phyloP scores from a whole-genome alignment of 2,329 filamentous ascomycete species.

The Penicillium italicum region DNA sequence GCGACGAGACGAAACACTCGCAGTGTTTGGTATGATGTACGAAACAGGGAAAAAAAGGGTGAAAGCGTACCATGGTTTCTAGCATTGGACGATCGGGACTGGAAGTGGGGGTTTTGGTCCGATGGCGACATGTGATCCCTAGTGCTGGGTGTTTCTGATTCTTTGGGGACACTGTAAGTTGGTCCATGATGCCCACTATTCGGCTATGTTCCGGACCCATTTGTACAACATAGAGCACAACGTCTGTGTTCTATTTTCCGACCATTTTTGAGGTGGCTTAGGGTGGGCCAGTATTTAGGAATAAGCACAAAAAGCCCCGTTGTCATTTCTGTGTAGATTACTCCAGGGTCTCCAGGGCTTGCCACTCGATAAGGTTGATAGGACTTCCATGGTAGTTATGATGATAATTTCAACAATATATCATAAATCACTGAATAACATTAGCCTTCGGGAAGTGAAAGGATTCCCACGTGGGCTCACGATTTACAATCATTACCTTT shows the following conservation, averaged over 20 bases:
- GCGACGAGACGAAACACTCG: background rate
- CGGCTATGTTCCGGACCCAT: background rate
- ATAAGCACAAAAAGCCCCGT: background rate
- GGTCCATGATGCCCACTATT: background rate
- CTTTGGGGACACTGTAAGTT: background rate
- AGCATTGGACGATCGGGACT: slow-evolving; percentile 1
- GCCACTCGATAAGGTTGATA: slow-evolving; percentile 2
- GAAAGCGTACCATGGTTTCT: background rate
- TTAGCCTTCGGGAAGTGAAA: background rate
- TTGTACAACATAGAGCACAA: background rate
- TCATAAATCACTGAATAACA: background rate
- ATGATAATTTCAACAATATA: background rate
- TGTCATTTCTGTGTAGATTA: background rate
- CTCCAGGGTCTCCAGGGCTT: background rate
- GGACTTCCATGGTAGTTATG: background rate
- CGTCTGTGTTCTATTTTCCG: background rate
- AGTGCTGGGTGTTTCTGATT: background rate
- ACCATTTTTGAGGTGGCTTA: background rate
- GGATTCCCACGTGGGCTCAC: slow-evolving; percentile 16
- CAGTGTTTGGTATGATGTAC: background rate
- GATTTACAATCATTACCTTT: slow-evolving; percentile 13
- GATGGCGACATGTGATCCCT: background rate
- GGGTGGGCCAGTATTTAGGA: background rate
- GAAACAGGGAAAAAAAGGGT: background rate
- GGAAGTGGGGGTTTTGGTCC: background rate